Evolutionary conservation across 2,329 filamentous ascomycete genomes (phyloP).

Genomic region (Clonostachys rhizophaga): DNA sequence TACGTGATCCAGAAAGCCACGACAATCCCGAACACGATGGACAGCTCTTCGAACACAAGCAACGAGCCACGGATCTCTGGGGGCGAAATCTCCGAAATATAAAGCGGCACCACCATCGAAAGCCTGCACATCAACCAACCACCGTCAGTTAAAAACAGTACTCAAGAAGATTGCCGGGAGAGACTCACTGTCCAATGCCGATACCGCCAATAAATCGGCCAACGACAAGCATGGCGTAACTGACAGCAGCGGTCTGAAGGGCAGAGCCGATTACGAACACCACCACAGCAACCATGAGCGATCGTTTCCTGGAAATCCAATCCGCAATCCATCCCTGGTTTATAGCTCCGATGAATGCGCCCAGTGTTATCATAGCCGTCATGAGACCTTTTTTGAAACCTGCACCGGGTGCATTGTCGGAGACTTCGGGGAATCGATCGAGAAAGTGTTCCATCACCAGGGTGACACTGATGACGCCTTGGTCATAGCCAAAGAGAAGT

Average conservation of each 20-base stretch:
- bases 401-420: slow-evolving; percentile 22
- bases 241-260: slow-evolving; percentile 34
- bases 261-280: slow-evolving; percentile 34
- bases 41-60: slow-evolving; percentile 34
- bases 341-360: slow-evolving; percentile 42
- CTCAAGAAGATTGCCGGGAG: too few relatives aligned
- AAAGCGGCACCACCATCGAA: slow-evolving; percentile 33
- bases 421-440: slow-evolving; percentile 18
- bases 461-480: slow-evolving; percentile 28
- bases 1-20: slow-evolving; percentile 32
- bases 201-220: slow-evolving; percentile 38
- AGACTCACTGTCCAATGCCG: slow-evolving; percentile 25
- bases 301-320: slow-evolving; percentile 22
- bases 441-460: slow-evolving; percentile 20
- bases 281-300: slow-evolving; percentile 25
- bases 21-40: slow-evolving; percentile 35
- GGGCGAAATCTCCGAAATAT: slow-evolving; percentile 42
- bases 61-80: slow-evolving; percentile 42
- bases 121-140: slow-evolving; percentile 5
- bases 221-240: slow-evolving; percentile 31
- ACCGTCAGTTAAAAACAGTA: too few relatives aligned
- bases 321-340: slow-evolving; percentile 32
- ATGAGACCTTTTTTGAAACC: slow-evolving; percentile 32
- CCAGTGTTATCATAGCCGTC: slow-evolving; percentile 36
- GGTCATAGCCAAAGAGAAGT: slow-evolving; percentile 6